A percentile compares a stretch with the other conserved stretches of the same genome.
Conservation (phyloP, 1,284 basidiomycete genomes). For the Ceratobasidium sp. region DNA sequence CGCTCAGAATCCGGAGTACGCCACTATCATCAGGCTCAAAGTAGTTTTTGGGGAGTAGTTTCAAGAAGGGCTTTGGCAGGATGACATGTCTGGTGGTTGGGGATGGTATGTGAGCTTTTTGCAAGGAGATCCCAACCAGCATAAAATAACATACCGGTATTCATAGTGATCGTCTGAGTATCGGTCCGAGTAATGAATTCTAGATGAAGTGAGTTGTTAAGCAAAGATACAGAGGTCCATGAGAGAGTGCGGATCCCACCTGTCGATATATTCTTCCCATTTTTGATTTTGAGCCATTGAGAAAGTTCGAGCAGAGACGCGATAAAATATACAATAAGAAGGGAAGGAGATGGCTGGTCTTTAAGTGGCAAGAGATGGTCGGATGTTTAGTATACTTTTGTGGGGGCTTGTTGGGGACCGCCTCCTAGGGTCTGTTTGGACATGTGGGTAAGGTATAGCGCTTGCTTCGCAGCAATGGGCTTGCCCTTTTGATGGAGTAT, state of each 20-base stretch:
- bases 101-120: neutral
- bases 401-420: conserved; percentile 35
- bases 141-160: conserved; percentile 51
- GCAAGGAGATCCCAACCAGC: neutral
- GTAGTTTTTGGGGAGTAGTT: conserved; percentile 86
- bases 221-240: conserved; percentile 39
- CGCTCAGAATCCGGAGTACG: conserved; percentile 84
- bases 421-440: conserved; percentile 37
- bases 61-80: conserved; percentile 88
- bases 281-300: conserved; percentile 49
- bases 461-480: neutral
- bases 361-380: conserved; percentile 35
- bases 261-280: conserved; percentile 65
- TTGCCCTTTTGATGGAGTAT: neutral
- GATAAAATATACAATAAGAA: conserved; percentile 16
- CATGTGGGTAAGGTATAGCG: neutral
- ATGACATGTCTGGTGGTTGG: conserved; percentile 79
- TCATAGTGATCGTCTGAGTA: conserved; percentile 86
- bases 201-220: conserved; percentile 54
- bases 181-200: conserved; percentile 87
- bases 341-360: neutral
- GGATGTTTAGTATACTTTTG: conserved; percentile 5
- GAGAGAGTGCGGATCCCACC: conserved; percentile 59
- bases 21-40: conserved; percentile 75
- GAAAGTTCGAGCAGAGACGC: neutral